Conservation (phyloP, 192 early-diverging fungal species). For the Rhizoclosmatium sp. region DNA sequence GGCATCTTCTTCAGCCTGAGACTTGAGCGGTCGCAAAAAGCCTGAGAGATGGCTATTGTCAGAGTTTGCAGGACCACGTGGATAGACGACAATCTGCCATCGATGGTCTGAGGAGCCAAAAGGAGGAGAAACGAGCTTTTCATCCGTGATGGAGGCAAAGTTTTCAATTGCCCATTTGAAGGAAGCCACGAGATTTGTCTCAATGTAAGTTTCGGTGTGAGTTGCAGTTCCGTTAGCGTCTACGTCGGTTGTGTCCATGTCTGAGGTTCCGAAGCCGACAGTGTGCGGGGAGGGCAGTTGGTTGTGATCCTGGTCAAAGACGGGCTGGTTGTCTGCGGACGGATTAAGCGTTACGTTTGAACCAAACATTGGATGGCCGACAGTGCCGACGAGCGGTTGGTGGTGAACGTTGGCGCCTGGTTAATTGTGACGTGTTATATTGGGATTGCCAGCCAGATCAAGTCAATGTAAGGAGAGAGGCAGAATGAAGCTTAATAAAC, state of each 20-base stretch:
- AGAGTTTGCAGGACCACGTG: conserved; percentile 42
- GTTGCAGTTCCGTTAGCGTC: neutral
- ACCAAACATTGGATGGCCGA: conserved; percentile 9
- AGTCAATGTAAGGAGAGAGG: neutral
- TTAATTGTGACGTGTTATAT: neutral
- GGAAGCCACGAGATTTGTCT: conserved; percentile 38
- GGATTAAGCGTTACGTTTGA: conserved; percentile 10
- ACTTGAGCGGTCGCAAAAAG: conserved; percentile 53
- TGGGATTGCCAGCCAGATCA: neutral
- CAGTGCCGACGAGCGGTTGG: neutral
- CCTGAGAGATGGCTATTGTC: conserved; percentile 26
- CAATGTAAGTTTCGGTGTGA: conserved; percentile 7
- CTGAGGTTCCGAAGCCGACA: neutral
- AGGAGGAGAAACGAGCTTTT: conserved; percentile 62
- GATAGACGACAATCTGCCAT: conserved; percentile 60
- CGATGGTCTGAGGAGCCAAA: conserved; percentile 55
- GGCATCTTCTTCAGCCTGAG: conserved; percentile 39
- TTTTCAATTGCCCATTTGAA: conserved; percentile 40
- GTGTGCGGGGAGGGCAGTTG: too few species aligned
- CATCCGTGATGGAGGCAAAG: conserved; percentile 38
- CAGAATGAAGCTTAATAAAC: neutral
- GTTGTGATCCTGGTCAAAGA: neutral
- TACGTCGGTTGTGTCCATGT: neutral
- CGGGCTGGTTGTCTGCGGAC: neutral
- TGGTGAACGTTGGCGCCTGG: neutral